Conservation (phyloP, 371 early-diverging fungal species). For the Umbelopsis sp. region DNA sequence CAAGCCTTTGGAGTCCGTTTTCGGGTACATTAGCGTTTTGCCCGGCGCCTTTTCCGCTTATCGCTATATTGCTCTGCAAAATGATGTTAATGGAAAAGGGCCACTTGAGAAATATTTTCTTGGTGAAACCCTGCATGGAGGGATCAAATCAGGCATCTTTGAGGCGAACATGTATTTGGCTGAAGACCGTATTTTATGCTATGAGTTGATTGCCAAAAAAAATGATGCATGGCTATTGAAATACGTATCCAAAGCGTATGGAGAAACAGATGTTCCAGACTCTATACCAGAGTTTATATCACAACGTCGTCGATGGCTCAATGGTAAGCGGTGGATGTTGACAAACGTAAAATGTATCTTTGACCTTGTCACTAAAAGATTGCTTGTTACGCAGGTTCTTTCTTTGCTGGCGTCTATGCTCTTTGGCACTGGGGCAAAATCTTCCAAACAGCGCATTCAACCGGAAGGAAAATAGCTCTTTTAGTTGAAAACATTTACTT, state of each 20-base stretch:
- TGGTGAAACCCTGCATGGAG: constrained; percentile 87
- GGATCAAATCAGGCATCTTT: constrained; percentile 62
- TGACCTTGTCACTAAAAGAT: too few species aligned
- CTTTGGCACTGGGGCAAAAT: constrained; percentile 60
- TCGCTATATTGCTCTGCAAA: constrained; percentile 84
- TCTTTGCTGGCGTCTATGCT: constrained; percentile 71
- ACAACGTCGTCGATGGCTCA: constrained; percentile 89
- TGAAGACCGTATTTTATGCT: constrained; percentile 90
- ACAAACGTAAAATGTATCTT: not conserved
- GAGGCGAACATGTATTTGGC: constrained; percentile 81
- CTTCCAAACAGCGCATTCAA: constrained; percentile 65
- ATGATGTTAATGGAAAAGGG: constrained; percentile 64
- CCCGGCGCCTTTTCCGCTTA: constrained; percentile 97
- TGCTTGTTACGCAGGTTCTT: constrained; percentile 40
- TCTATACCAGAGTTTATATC: constrained; percentile 78
- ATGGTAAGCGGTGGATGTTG: constrained; percentile 52
- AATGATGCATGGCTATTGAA: constrained; percentile 73
- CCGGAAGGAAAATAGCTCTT: constrained; percentile 65
- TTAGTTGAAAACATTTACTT: constrained; percentile 70
- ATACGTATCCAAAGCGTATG: constrained; percentile 69
- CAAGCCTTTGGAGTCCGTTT: constrained; percentile 94
- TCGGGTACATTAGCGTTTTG: constrained; percentile 93
- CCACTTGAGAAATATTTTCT: constrained; percentile 91
- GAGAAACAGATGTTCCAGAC: constrained; percentile 86
- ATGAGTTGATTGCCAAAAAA: constrained; percentile 80